These are phyloP conservation scores for Tephrocybe sp. DNA, from an alignment of 768 basidiomycete genomes.

Conservation along the genomic window DNA sequence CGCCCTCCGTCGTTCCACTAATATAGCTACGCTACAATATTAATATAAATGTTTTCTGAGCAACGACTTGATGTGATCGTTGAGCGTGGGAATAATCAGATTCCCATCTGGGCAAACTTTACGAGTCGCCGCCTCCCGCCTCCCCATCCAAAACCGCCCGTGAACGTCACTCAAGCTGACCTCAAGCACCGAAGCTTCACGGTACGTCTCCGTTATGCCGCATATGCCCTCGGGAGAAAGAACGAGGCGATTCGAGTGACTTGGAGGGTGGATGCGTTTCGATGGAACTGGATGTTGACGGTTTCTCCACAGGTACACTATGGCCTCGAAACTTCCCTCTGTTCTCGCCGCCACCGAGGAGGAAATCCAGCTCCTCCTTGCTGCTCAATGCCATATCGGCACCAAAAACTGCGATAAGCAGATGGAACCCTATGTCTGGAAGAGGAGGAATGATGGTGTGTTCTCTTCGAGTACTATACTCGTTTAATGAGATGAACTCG, in stretches of 20 bases:
- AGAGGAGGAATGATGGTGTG: conserved; percentile 92
- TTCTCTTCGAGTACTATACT: conserved; percentile 11
- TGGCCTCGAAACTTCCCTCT: conserved; percentile 91
- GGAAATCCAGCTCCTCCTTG: conserved; percentile 92
- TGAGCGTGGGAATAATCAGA: conserved; percentile 33
- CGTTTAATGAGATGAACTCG: conserved; percentile 9
- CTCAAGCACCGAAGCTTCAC: conserved; percentile 39
- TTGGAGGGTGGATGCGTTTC: conserved; percentile 42
- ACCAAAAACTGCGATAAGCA: conserved; percentile 99
- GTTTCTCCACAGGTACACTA: conserved; percentile 33
- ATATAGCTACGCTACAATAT: too few species aligned
- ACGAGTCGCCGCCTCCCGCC: conserved; percentile 31
- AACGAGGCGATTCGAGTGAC: conserved; percentile 28
- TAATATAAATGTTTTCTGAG: too few species aligned
- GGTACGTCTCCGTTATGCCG: conserved; percentile 34
- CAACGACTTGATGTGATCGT: too few species aligned
- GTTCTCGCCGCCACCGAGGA: conserved; percentile 93
- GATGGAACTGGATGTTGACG: conserved; percentile 36
- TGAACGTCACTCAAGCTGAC: conserved; percentile 47
- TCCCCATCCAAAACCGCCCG: conserved; percentile 36
- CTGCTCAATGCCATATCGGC: conserved; percentile 95
- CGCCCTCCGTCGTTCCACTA: too few species aligned
- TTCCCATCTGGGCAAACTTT: conserved; percentile 30
- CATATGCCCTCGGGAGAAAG: conserved; percentile 23
- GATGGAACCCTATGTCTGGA: conserved; percentile 98